Evolutionary conservation across 352 stramenopile species (phyloP).

Genomic region (Thalassiosira exigua): DNA sequence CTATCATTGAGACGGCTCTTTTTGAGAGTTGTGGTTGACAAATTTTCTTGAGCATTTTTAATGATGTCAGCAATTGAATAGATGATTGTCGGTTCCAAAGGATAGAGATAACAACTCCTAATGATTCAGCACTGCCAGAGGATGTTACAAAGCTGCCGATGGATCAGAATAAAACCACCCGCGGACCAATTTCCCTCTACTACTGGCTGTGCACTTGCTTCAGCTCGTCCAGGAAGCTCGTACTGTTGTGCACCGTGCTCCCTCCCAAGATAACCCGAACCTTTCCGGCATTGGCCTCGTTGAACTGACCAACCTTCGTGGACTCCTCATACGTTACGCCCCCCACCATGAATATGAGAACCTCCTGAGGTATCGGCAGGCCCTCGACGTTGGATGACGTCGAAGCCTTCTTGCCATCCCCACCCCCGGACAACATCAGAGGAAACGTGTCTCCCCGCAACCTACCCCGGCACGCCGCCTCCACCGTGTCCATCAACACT

Average conservation of each 20-base stretch:
- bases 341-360: slow-evolving; percentile 98
- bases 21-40: no score
- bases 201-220: slow-evolving; percentile 37
- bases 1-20: no score
- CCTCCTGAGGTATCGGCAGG: slow-evolving; percentile 82
- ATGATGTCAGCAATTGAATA: no score
- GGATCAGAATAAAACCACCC: no score
- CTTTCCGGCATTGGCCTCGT: slow-evolving; percentile 87
- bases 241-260: slow-evolving; percentile 96
- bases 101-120: no score
- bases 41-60: no score
- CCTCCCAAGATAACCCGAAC: slow-evolving; percentile 93
- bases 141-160: no score
- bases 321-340: slow-evolving; percentile 98
- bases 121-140: no score
- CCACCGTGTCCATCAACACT: slow-evolving; percentile 93
- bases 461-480: slow-evolving; percentile 86
- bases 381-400: slow-evolving; percentile 44
- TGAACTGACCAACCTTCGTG: slow-evolving; percentile 97
- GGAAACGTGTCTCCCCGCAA: slow-evolving; percentile 84
- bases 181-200: no score
- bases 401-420: no score
- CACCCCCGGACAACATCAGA: slow-evolving; percentile 57
- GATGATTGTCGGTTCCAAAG: no score
- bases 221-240: slow-evolving; percentile 95